These are phyloP conservation scores for Phytophthora agathidicida DNA, from an alignment of 352 stramenopile species.

Conservation along the genomic window DNA sequence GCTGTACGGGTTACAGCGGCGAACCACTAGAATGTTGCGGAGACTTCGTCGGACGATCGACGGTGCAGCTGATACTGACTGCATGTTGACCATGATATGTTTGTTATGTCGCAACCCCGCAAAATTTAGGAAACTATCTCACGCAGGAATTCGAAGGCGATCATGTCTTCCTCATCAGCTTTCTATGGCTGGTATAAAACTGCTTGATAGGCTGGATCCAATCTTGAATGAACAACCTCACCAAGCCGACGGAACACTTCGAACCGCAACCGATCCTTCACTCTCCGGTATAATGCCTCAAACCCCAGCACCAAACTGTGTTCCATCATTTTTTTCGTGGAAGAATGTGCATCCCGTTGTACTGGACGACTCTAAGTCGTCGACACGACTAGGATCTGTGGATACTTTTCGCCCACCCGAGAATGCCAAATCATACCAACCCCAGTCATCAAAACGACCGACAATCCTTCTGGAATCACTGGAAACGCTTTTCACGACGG, in stretches of 20 bases:
- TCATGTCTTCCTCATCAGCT: slow-evolving; percentile 25
- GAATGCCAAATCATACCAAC: background rate
- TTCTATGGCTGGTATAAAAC: background rate
- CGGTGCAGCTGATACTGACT: background rate
- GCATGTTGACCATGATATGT: slow-evolving; percentile 20
- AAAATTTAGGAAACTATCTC: slow-evolving; percentile 8
- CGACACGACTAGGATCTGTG: background rate
- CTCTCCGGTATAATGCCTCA: background rate
- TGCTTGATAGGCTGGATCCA: slow-evolving; percentile 14
- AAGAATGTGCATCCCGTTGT: background rate
- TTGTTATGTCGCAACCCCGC: slow-evolving; percentile 16
- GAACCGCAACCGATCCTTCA: background rate
- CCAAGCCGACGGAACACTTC: background rate
- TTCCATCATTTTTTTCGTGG: background rate
- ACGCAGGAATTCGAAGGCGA: slow-evolving; percentile 3
- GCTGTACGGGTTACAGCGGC: slow-evolving; percentile 16
- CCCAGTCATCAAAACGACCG: background rate
- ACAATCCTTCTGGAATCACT: slow-evolving; percentile 20
- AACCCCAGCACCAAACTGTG: background rate
- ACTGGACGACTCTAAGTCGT: background rate
- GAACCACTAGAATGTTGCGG: slow-evolving; percentile 3
- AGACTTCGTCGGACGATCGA: slow-evolving; percentile 2
- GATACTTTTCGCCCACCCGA: background rate
- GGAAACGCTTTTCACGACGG: slow-evolving; percentile 28
- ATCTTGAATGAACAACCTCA: slow-evolving; percentile 5